phyloP scores from a whole-genome alignment of 768 basidiomycete genomes.

The Naganishia friedmannii region DNA sequence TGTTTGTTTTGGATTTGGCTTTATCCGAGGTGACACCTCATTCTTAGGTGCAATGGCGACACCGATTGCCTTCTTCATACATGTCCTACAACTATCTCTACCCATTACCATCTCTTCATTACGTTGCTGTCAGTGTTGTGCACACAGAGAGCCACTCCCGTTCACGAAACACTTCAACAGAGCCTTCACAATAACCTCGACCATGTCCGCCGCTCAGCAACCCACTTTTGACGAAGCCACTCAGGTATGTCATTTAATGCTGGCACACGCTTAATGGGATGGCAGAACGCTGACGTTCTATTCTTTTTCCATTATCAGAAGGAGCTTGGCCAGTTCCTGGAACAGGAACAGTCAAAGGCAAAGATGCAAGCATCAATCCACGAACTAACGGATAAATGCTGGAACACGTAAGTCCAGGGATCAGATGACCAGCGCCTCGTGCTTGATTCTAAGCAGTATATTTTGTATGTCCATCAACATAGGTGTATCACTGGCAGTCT shows the following conservation, averaged over 20 bases:
- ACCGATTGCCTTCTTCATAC: constrained; percentile 3
- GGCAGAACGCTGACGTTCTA: neutral
- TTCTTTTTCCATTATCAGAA: constrained; percentile 58
- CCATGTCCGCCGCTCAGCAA: constrained; percentile 35
- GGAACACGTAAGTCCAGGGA: constrained; percentile 72
- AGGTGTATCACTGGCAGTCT: constrained; percentile 33
- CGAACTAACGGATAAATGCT: constrained; percentile 76
- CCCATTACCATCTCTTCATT: neutral
- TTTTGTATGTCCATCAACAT: neutral
- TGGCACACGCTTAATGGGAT: neutral
- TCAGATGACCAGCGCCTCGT: neutral
- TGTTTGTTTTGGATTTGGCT: neutral
- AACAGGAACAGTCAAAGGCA: constrained; percentile 77
- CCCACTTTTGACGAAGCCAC: constrained; percentile 49
- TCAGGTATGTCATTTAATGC: constrained; percentile 37
- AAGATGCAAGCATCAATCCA: constrained; percentile 67
- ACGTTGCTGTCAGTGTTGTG: neutral
- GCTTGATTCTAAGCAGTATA: neutral
- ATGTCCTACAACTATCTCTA: neutral
- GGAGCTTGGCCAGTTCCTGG: constrained; percentile 75
- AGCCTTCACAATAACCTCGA: neutral
- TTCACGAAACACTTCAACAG: neutral
- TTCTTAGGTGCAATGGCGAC: neutral
- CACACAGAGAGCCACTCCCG: neutral
- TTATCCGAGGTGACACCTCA: neutral